Conservation (phyloP, 345 rosid genomes). For the Syzygium grande region DNA sequence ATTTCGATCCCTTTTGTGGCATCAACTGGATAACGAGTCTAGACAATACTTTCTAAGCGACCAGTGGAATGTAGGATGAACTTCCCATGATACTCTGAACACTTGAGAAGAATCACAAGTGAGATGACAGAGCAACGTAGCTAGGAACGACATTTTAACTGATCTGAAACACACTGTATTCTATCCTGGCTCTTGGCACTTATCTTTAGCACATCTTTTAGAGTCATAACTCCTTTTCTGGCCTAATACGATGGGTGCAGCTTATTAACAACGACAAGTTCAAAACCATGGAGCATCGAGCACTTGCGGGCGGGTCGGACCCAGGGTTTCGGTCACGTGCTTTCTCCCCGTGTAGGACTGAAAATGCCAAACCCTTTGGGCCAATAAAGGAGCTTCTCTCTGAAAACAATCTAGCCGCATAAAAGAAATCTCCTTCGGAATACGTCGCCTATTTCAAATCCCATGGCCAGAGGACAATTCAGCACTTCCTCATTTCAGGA, state of each 20-base stretch:
- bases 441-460: constrained; percentile 25
- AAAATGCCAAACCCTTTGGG: not conserved
- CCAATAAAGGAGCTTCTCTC: constrained; percentile 24
- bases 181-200: not conserved
- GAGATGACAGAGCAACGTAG: not conserved
- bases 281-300: not conserved
- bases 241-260: not conserved
- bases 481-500: constrained; percentile 21
- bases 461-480: constrained; percentile 31
- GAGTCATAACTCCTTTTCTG: not conserved
- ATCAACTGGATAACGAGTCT: not conserved
- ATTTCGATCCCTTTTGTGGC: not conserved
- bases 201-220: not conserved
- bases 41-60: not conserved
- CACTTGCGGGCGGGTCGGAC: not conserved
- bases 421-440: constrained; percentile 20
- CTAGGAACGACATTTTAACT: not conserved
- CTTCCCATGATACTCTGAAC: not conserved
- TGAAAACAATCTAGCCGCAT: constrained; percentile 16
- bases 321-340: not conserved
- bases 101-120: not conserved
- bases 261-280: not conserved
- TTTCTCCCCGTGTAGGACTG: not conserved
- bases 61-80: not conserved
- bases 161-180: not conserved